These are phyloP conservation scores for Setaria italica DNA, from an alignment of 202 grass and related monocot species.

Conservation along the genomic window DNA sequence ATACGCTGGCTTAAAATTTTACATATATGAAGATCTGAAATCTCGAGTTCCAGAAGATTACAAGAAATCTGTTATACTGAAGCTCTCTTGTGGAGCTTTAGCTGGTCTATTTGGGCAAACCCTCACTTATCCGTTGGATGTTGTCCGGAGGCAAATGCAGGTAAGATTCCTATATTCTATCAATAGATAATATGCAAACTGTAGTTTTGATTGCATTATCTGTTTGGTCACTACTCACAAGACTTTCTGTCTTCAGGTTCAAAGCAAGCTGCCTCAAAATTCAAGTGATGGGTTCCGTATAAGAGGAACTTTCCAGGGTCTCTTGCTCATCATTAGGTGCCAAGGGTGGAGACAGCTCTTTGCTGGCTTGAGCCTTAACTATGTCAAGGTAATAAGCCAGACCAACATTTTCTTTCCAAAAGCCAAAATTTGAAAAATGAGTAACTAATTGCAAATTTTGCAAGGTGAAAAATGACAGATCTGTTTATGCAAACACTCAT, in stretches of 20 bases:
- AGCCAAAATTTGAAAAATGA: neutral
- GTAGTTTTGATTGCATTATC: neutral
- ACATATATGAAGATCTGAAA: slow-evolving; percentile 84
- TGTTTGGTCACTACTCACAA: neutral
- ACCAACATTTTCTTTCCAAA: neutral
- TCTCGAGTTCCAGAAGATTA: slow-evolving; percentile 72
- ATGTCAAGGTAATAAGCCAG: slow-evolving; percentile 67
- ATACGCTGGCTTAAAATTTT: slow-evolving; percentile 81
- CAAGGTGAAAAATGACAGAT: slow-evolving; percentile 4
- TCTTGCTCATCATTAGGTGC: slow-evolving; percentile 51
- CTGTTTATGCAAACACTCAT: neutral
- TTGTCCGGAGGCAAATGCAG: slow-evolving; percentile 89
- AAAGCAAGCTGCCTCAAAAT: slow-evolving; percentile 55
- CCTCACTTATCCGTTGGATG: slow-evolving; percentile 82
- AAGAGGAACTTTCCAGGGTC: slow-evolving; percentile 65
- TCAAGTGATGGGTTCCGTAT: slow-evolving; percentile 46
- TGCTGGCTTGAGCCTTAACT: slow-evolving; percentile 84
- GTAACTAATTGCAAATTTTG: neutral
- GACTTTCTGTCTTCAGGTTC: slow-evolving; percentile 55
- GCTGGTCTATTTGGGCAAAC: slow-evolving; percentile 88
- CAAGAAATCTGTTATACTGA: slow-evolving; percentile 69
- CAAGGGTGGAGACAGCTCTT: slow-evolving; percentile 84
- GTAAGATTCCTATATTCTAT: slow-evolving; percentile 41
- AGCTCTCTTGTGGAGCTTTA: slow-evolving; percentile 83
- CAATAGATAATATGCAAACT: slow-evolving; percentile 4